A percentile compares a stretch with the other conserved stretches of the same genome.
Conservation (phyloP, 1,139 yeast species). For the Barnettozyma hawaiiensis region DNA sequence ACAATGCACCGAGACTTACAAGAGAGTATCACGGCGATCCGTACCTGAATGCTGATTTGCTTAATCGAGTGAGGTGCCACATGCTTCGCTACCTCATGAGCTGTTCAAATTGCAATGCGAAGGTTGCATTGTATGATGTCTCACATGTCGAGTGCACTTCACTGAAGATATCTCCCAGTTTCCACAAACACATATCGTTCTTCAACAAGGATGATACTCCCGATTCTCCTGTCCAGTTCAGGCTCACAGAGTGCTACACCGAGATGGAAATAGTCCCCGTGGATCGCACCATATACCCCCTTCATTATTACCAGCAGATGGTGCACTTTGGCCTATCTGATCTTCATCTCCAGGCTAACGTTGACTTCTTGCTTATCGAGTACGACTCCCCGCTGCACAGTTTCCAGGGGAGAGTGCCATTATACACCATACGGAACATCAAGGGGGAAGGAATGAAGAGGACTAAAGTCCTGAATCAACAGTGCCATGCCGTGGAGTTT, state of each 20-base stretch:
- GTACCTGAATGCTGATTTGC: not conserved
- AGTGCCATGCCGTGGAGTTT: not conserved
- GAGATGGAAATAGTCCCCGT: not conserved
- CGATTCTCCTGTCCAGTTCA: not conserved
- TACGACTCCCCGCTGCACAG: not conserved
- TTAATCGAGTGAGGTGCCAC: not conserved
- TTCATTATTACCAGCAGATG: not conserved
- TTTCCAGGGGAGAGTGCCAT: not conserved
- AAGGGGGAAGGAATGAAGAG: not conserved
- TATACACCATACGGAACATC: not conserved
- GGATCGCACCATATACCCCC: not conserved
- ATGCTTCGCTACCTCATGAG: not conserved
- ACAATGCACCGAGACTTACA: not conserved
- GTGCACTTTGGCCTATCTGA: not conserved
- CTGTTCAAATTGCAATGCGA: not conserved
- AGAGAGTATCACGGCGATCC: not conserved
- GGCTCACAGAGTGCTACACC: not conserved
- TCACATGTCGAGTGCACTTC: not conserved
- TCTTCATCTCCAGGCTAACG: not conserved
- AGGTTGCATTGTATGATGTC: not conserved
- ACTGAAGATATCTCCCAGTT: not conserved
- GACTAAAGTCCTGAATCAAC: not conserved
- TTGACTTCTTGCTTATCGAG: not conserved
- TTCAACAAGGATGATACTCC: not conserved
- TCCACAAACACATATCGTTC: not conserved